A percentile compares a stretch with the other conserved stretches of the same genome.
phyloP scores from a whole-genome alignment of 1,139 yeast species.

The Hemisphaericaspora xylanilytica region DNA sequence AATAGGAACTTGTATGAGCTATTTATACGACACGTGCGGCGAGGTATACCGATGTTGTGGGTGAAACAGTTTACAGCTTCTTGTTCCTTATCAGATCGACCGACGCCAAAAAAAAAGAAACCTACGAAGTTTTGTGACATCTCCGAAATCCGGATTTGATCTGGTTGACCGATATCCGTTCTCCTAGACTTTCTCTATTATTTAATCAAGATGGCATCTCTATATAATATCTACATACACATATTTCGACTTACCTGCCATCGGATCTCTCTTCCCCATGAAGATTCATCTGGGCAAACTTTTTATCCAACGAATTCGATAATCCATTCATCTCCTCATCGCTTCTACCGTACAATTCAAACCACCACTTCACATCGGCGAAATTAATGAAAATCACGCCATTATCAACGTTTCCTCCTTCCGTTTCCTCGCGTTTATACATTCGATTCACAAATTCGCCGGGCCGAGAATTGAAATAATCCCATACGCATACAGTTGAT shows the following conservation, averaged over 20 bases:
- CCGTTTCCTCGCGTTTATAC: conserved; percentile 34
- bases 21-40: too few relatives aligned
- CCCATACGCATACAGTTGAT: conserved; percentile 85
- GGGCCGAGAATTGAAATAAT: conserved; percentile 76
- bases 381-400: conserved; percentile 64
- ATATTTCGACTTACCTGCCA: background rate
- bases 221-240: background rate
- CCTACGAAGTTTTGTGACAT: background rate
- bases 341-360: conserved; percentile 71
- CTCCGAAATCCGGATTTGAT: background rate
- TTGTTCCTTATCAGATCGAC: conserved; percentile 1
- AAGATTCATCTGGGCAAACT: conserved; percentile 39
- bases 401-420: conserved; percentile 27
- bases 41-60: too few relatives aligned
- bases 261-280: conserved; percentile 2
- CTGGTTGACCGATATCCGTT: background rate
- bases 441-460: conserved; percentile 62
- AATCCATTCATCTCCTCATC: conserved; percentile 79
- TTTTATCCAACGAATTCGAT: conserved; percentile 42
- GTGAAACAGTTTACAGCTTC: too few relatives aligned
- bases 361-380: conserved; percentile 81
- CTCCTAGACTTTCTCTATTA: background rate
- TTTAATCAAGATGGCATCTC: background rate
- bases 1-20: too few relatives aligned
- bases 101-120: too few relatives aligned